A percentile compares a stretch with the other conserved stretches of the same genome.
Evolutionary conservation across 495 filamentous ascomycete genomes (phyloP).

Genomic region (Sordaria brevicollis): DNA sequence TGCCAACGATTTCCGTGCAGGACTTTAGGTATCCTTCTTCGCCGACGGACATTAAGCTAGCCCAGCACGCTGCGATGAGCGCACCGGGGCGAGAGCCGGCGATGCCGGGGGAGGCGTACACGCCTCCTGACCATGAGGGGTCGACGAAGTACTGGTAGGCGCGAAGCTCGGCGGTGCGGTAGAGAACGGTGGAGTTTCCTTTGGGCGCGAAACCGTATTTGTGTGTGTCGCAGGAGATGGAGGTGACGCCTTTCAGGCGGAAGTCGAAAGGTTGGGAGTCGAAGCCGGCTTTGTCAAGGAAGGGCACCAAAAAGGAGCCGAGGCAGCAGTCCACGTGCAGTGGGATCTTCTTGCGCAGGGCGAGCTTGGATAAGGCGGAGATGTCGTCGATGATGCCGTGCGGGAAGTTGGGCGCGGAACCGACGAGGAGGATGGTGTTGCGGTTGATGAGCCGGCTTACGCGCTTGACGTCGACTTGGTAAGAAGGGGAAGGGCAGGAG

Average conservation of each 20-base stretch:
- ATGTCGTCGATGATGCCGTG: conserved; percentile 98
- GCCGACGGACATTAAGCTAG: conserved; percentile 75
- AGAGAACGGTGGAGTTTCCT: conserved; percentile 85
- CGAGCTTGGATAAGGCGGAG: conserved; percentile 70
- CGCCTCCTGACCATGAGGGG: conserved; percentile 88
- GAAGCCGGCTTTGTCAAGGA: conserved; percentile 86
- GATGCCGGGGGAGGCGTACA: conserved; percentile 86
- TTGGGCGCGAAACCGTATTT: conserved; percentile 99
- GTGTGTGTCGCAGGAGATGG: conserved; percentile 93
- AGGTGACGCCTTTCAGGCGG: conserved; percentile 83
- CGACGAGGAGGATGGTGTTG: conserved; percentile 94
- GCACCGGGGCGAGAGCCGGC: conserved; percentile 89
- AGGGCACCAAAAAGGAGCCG: conserved; percentile 86
- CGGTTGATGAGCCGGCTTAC: conserved; percentile 83
- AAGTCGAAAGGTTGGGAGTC: conserved; percentile 85
- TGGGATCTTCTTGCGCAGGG: conserved; percentile 64
- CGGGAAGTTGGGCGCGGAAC: conserved; percentile 93
- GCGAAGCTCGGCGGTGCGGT: conserved; percentile 68
- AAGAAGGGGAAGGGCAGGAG: conserved; percentile 69
- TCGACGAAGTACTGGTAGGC: conserved; percentile 93
- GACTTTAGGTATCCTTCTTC: conserved; percentile 81
- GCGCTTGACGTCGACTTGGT: conserved; percentile 69
- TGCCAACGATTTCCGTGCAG: conserved; percentile 79
- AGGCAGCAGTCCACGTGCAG: conserved; percentile 97
- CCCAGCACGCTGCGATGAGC: conserved; percentile 90